These are phyloP conservation scores for Allium cepa DNA, from an alignment of 106 monocot genomes.

Conservation along the genomic window DNA sequence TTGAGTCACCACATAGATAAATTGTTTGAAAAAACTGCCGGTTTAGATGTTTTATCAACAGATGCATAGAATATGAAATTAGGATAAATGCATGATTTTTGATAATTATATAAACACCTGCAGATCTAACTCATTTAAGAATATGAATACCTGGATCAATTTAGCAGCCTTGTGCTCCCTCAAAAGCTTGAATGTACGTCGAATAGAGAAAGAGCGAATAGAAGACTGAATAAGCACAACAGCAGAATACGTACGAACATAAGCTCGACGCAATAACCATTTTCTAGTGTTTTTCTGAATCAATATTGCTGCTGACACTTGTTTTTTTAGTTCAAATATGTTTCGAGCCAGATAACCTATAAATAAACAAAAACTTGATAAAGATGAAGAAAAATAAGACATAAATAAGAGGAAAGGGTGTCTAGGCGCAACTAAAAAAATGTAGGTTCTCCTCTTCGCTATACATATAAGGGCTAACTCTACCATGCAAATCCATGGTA, in stretches of 20 bases:
- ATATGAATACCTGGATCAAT: conserved; percentile 59
- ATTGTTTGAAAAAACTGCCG: too few species aligned
- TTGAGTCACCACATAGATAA: too few species aligned
- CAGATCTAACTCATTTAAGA: not conserved
- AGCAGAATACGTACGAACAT: conserved; percentile 34
- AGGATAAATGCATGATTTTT: too few species aligned
- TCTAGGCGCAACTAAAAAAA: too few species aligned
- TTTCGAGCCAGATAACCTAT: conserved; percentile 53
- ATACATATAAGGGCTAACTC: too few species aligned
- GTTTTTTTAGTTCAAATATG: conserved; percentile 42
- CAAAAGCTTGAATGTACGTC: conserved; percentile 22
- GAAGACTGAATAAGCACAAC: conserved; percentile 60
- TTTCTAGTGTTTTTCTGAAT: conserved; percentile 69
- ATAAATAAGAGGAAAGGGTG: too few species aligned
- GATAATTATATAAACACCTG: not conserved
- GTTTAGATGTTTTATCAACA: too few species aligned
- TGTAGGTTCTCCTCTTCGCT: too few species aligned
- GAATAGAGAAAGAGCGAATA: conserved; percentile 47
- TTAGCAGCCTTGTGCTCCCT: conserved; percentile 50
- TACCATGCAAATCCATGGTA: too few species aligned
- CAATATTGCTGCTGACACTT: conserved; percentile 36
- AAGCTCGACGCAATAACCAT: conserved; percentile 42
- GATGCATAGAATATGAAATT: too few species aligned
- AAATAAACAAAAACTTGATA: not conserved
- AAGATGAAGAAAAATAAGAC: not conserved